Evolutionary conservation across 2,329 filamentous ascomycete species (phyloP).

Genomic region (Aspergillaceae sp.): DNA sequence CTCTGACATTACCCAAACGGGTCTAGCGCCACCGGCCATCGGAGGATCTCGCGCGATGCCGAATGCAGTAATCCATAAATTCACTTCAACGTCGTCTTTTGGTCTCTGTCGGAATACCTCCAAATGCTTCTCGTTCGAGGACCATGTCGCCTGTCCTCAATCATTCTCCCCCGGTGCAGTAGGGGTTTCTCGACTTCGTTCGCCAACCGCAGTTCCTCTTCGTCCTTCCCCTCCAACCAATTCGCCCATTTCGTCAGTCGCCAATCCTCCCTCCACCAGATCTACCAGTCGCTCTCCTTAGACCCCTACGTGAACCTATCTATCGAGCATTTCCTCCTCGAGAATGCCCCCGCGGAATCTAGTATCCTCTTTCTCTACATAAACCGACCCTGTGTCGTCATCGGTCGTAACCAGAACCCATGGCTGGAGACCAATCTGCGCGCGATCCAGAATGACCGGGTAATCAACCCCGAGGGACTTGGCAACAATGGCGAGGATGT

Average conservation of each 20-base stretch:
- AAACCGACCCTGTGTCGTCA: conserved; percentile 78
- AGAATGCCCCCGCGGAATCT: conserved; percentile 61
- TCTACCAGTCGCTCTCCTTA: conserved; percentile 60
- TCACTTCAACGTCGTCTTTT: too few species aligned
- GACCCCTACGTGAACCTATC: conserved; percentile 87
- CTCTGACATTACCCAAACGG: conserved; percentile 11
- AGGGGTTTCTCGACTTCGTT: background rate
- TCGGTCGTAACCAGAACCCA: conserved; percentile 95
- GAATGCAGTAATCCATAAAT: background rate
- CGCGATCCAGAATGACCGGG: conserved; percentile 43
- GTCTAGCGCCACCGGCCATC: conserved; percentile 21
- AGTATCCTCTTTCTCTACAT: conserved; percentile 78
- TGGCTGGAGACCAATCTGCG: conserved; percentile 82
- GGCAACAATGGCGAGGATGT: conserved; percentile 27
- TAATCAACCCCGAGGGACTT: conserved; percentile 9
- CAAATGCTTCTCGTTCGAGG: conserved; percentile 19
- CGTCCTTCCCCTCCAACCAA: conserved; percentile 19
- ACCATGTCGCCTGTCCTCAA: conserved; percentile 12
- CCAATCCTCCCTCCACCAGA: conserved; percentile 42
- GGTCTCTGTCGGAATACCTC: conserved; percentile 1
- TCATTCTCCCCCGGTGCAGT: conserved; percentile 4
- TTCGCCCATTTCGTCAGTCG: conserved; percentile 29
- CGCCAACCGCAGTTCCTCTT: conserved; percentile 24
- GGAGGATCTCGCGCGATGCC: conserved; percentile 6
- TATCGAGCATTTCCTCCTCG: conserved; percentile 82